phyloP scores from a whole-genome alignment of 2,329 filamentous ascomycete genomes.

The Ciborinia camelliae region DNA sequence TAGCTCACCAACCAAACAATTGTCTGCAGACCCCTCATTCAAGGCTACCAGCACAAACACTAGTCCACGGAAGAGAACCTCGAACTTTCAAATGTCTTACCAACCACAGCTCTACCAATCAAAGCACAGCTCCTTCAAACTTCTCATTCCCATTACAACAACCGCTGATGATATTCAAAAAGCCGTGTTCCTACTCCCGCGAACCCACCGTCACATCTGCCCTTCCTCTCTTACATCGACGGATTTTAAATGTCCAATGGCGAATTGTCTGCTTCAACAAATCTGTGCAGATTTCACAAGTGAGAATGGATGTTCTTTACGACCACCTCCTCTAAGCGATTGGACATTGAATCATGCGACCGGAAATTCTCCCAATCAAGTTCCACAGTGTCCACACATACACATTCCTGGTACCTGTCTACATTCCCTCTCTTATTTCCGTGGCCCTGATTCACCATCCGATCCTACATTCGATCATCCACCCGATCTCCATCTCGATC shows the following conservation, averaged over 20 bases:
- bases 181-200: not conserved
- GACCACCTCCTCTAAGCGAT: not conserved
- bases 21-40: not conserved
- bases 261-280: not conserved
- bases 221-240: not conserved
- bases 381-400: not conserved
- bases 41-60: conserved; percentile 6
- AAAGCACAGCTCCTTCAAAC: not conserved
- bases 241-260: not conserved
- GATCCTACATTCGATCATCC: not conserved
- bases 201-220: conserved; percentile 6
- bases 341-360: conserved; percentile 4
- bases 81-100: not conserved
- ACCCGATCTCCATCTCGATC: not conserved
- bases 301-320: conserved; percentile 1
- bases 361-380: not conserved
- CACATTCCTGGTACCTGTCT: conserved; percentile 4
- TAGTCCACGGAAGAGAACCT: not conserved
- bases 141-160: not conserved
- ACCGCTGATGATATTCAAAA: not conserved
- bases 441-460: not conserved
- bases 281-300: conserved; percentile 9
- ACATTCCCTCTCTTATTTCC: not conserved
- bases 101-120: not conserved
- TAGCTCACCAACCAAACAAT: not conserved